Base-by-base conservation (phyloP, 192 early-diverging fungal species). In the Rhizoclosmatium globosum region DNA sequence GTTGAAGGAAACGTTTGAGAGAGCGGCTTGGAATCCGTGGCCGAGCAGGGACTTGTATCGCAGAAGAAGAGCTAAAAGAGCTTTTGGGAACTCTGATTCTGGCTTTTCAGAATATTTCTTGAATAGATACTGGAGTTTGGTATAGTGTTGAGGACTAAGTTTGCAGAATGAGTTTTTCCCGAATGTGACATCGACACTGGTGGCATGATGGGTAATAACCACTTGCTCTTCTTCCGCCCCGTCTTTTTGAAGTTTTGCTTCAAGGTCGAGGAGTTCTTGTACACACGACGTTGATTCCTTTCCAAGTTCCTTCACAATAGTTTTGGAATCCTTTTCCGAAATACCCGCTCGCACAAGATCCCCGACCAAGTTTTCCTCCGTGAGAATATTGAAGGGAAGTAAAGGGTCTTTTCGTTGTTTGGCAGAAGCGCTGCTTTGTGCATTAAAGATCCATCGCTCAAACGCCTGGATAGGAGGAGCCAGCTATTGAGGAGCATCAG, bases 361-460 rank as follows among this genome's bases (percentile, higher is more conserved):
- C 2, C 57, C n/a, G 7, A 74, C 72, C 7, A 74, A 56, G 19
- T 56, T 56, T 7, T 59, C 58, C 44, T 74, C 72, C 6, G 15
- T 19, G 39, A 45, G 42, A 62, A 74, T 62, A 42, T 74, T 74
- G 58, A 74, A 62, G 7, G 72, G 72, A 4, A 74, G 46, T 7
- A 74, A 38, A 3, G 72, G 59, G 46, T 74, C 72, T 62, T 60
- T 64, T 19, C 72, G 72, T 44, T 74, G 72, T 45, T 74, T 74
- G 6, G 56, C 17, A 9, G 72, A 42, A 7, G 72, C n/a, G 7
- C 19, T 62, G 1, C 4, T 19, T 7, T 11, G 56, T 19, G 72
- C 72, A 45, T 74, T 74, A 58, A 74, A 74, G 3, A 74, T n/a
- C 72, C 72, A 74, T 38, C 72, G 72, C 23, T 74, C 72, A 42